Evolutionary conservation across 768 basidiomycete species (phyloP), one percentile per base, ranked within the genome.

Genomic region (Trametes meyenii): DNA sequence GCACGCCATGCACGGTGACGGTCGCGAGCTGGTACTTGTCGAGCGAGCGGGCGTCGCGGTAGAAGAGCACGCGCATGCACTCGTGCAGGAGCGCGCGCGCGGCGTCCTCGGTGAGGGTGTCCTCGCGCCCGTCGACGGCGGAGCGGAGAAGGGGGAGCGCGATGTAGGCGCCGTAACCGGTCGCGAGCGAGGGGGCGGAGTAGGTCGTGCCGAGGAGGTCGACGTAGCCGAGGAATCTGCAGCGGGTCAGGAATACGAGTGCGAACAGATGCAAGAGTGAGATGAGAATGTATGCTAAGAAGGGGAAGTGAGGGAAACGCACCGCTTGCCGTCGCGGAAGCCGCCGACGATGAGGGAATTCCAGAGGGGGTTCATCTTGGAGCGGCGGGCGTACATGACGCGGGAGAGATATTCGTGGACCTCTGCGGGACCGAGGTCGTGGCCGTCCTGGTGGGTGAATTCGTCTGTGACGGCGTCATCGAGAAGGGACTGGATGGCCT

Each of bases 1-100:
- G 75, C 33, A 89, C 83, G 1, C 96, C 96, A 3, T 83, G 77
- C 17, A 78, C 85, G 0, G 90, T 94, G 68, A 98, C 85, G 0
- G 84, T 93, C 5, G 94, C 96, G 59, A 98, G 84, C 95, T 98
- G 96, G 77, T 88, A 98, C 96, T 98, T 97, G 83, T 98, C 91
- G 74, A 96, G 78, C 78, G 92, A 94, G 67, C 96, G 83, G 6
- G 96, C 96, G 69, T 99, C 97, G 45, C 97, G 86, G 77, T 99
- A 99, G 77, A 89, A 98, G 50, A 99, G 82, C 16, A 98, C 95
- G 66, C 87, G 86, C 88, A 99, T 92, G 72, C 90, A 87, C 51
- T 90, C 85, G 69, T 90, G 85, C 55, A 99, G 71, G 61, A 98
- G 89, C 68, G 81, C 77, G 24, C 82, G 78, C 16, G 94, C 97